Evolutionary conservation across 139 green algal species (phyloP).

Genomic region (Tetratostichococcus sp.): DNA sequence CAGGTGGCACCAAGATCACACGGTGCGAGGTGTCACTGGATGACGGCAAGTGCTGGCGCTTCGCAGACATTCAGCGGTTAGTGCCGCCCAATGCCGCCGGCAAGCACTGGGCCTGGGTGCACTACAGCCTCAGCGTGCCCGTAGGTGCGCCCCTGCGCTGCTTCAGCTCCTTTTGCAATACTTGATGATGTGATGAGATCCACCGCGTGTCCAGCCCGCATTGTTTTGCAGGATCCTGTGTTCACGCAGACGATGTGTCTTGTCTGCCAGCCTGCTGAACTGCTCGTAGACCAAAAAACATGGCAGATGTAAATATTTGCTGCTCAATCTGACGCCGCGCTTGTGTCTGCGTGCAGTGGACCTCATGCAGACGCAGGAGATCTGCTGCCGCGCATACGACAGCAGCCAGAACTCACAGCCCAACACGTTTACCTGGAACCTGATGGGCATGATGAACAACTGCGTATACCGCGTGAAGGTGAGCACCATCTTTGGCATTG

Average conservation of each 20-base stretch:
- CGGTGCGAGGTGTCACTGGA: conserved; percentile 92
- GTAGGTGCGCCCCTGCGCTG: neutral
- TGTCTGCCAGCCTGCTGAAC: too few species aligned
- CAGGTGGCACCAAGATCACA: conserved; percentile 83
- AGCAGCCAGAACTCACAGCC: conserved; percentile 84
- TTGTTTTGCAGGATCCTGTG: too few species aligned
- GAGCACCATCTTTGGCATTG: neutral
- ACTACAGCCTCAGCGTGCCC: neutral
- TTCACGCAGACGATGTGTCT: too few species aligned
- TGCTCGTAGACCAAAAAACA: too few species aligned
- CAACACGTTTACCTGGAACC: conserved; percentile 83
- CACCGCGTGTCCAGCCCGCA: too few species aligned
- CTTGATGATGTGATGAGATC: too few species aligned
- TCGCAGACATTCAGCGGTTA: conserved; percentile 63
- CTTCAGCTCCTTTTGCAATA: neutral
- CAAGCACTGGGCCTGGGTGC: conserved; percentile 78
- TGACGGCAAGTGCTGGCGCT: conserved; percentile 71
- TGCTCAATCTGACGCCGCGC: too few species aligned
- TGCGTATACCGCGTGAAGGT: conserved; percentile 68
- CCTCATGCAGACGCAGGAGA: conserved; percentile 56
- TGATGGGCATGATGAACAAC: conserved; percentile 99
- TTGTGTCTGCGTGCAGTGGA: conserved; percentile 32
- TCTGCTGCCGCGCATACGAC: conserved; percentile 79
- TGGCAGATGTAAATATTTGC: too few species aligned
- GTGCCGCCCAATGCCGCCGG: conserved; percentile 65